Evolutionary conservation across 2,329 filamentous ascomycete species (phyloP).

Genomic region (Xylariaceae sp.): DNA sequence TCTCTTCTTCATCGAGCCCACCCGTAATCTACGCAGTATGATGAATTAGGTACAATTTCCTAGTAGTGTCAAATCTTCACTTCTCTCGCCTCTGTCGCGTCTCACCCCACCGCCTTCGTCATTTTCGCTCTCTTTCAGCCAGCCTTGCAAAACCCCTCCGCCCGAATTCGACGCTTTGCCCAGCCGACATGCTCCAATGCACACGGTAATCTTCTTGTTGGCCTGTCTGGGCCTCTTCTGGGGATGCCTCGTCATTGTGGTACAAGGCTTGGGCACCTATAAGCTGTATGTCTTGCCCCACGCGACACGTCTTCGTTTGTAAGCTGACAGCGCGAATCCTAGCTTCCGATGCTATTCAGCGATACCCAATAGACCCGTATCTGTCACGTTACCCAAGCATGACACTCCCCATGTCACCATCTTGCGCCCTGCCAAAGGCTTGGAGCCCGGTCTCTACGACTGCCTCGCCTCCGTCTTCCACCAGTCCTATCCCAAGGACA

Average conservation of each 20-base stretch:
- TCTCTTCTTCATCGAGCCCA: too few species aligned
- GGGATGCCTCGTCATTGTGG: slow-evolving; percentile 47
- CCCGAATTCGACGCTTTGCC: neutral
- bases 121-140: neutral
- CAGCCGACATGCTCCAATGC: slow-evolving; percentile 24
- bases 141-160: neutral
- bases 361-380: slow-evolving; percentile 45
- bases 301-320: neutral
- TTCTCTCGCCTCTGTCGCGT: neutral
- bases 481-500: slow-evolving; percentile 74
- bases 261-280: slow-evolving; percentile 53
- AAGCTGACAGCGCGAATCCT: neutral
- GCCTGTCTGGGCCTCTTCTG: slow-evolving; percentile 51
- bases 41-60: too few species aligned
- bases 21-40: too few species aligned
- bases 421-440: slow-evolving; percentile 87
- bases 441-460: slow-evolving; percentile 86
- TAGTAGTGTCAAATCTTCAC: too few species aligned
- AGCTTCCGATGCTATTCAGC: slow-evolving; percentile 54
- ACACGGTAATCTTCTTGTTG: slow-evolving; percentile 25
- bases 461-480: slow-evolving; percentile 83
- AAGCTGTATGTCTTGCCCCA: slow-evolving; percentile 46
- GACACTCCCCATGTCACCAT: slow-evolving; percentile 79
- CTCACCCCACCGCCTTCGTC: neutral
- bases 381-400: slow-evolving; percentile 45